These are phyloP conservation scores for Fusarium agapanthi DNA, from an alignment of 2,329 filamentous ascomycete species.

Conservation along the genomic window DNA sequence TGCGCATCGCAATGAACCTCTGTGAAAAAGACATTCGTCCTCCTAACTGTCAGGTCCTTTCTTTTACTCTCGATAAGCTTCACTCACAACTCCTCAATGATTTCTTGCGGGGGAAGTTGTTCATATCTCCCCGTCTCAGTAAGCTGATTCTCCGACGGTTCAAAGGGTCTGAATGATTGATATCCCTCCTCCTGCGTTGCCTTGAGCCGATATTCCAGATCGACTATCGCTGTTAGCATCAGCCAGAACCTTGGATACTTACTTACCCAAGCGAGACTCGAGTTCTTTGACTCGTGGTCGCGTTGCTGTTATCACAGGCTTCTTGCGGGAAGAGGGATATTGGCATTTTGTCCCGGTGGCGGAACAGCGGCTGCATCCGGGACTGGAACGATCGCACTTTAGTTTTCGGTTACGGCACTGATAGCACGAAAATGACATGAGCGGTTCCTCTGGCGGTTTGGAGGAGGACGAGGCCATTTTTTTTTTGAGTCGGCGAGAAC, in stretches of 20 bases:
- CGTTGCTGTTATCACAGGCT: slow-evolving; percentile 34
- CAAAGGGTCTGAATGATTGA: slow-evolving; percentile 23
- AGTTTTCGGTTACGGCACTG: slow-evolving; percentile 43
- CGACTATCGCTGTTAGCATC: slow-evolving; percentile 7
- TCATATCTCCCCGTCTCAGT: slow-evolving; percentile 43
- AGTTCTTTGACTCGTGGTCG: slow-evolving; percentile 43
- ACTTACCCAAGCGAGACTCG: slow-evolving; percentile 38
- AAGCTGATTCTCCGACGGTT: slow-evolving; percentile 28
- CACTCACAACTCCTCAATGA: slow-evolving; percentile 43
- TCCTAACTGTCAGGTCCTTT: not conserved
- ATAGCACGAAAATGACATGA: slow-evolving; percentile 41
- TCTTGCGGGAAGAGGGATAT: slow-evolving; percentile 42
- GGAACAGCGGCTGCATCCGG: slow-evolving; percentile 40
- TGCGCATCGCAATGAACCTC: slow-evolving; percentile 20
- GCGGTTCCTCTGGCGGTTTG: not conserved
- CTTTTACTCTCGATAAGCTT: accelerated
- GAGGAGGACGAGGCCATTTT: slow-evolving; percentile 23
- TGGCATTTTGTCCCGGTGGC: slow-evolving; percentile 32
- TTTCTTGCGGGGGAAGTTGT: slow-evolving; percentile 38
- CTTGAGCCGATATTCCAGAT: slow-evolving; percentile 38
- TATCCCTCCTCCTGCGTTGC: slow-evolving; percentile 20
- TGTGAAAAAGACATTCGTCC: slow-evolving; percentile 34
- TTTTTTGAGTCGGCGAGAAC: not conserved
- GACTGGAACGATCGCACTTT: slow-evolving; percentile 42
- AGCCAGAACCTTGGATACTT: accelerated